Evolutionary conservation across 805 yeast species (phyloP).

Genomic region (Saccharomycopsis schoenii): DNA sequence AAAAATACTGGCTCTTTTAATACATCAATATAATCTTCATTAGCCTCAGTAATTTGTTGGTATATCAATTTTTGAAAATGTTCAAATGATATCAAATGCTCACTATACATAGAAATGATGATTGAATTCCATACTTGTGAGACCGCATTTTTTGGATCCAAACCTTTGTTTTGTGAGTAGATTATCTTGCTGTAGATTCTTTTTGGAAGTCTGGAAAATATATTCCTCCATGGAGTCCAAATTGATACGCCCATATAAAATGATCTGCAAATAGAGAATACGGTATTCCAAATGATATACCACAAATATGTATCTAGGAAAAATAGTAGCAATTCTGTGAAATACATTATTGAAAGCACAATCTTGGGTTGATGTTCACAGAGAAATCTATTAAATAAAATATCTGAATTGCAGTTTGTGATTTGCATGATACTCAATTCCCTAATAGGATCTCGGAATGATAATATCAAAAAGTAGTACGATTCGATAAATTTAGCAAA

Average conservation of each 20-base stretch:
- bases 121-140: conserved; percentile 79
- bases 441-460: conserved; percentile 63
- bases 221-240: conserved; percentile 85
- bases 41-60: conserved; percentile 33
- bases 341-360: conserved; percentile 40
- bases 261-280: conserved; percentile 62
- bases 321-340: conserved; percentile 60
- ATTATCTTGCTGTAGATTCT: conserved; percentile 65
- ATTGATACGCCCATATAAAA: conserved; percentile 69
- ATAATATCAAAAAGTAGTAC: conserved; percentile 64
- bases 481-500: conserved; percentile 65
- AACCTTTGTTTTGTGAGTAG: conserved; percentile 31
- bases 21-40: conserved; percentile 30
- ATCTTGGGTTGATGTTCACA: conserved; percentile 51
- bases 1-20: conserved; percentile 70
- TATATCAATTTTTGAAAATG: conserved; percentile 60
- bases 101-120: conserved; percentile 74
- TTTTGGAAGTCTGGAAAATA: conserved; percentile 66
- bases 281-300: conserved; percentile 75
- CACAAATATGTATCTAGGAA: conserved; percentile 77
- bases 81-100: conserved; percentile 65
- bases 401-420: conserved; percentile 53
- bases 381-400: conserved; percentile 38
- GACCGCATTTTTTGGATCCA: conserved; percentile 44
- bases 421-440: conserved; percentile 51